phyloP scores from a whole-genome alignment of 441 rosid genomes.

The Aleurites moluccanus region DNA sequence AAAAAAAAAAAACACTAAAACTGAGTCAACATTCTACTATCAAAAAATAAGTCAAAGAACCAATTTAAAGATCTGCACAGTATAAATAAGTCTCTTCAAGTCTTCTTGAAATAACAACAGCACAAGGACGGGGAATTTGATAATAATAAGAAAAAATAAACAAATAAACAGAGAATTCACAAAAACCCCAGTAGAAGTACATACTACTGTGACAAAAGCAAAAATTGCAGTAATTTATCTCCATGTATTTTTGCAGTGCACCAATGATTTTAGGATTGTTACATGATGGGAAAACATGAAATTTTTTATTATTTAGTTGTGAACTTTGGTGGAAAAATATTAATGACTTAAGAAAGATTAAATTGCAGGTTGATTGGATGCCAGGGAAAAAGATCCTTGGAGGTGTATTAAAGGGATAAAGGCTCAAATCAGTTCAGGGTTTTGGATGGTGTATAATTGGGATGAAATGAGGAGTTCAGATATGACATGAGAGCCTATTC shows the following conservation, averaged over 20 bases:
- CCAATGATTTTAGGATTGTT: background rate
- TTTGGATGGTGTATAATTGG: background rate
- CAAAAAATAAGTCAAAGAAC: background rate
- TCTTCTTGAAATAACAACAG: background rate
- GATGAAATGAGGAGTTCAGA: background rate
- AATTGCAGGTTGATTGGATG: background rate
- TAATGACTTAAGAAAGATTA: background rate
- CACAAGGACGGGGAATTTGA: background rate
- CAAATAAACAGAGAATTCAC: background rate
- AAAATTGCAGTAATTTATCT: background rate
- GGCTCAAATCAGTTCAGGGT: background rate
- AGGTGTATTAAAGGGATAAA: background rate
- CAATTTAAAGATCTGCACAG: background rate
- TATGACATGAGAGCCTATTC: background rate
- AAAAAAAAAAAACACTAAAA: background rate
- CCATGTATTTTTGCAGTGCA: background rate
- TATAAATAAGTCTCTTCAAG: background rate
- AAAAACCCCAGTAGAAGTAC: background rate
- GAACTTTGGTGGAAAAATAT: background rate
- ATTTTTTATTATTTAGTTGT: too few species aligned
- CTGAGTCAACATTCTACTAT: background rate
- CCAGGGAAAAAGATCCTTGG: background rate
- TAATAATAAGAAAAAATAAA: background rate
- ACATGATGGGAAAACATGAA: too few species aligned
- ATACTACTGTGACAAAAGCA: background rate